Evolutionary conservation across 2,329 filamentous ascomycete genomes (phyloP).

Genomic region (Colletotrichum echinochloae): DNA sequence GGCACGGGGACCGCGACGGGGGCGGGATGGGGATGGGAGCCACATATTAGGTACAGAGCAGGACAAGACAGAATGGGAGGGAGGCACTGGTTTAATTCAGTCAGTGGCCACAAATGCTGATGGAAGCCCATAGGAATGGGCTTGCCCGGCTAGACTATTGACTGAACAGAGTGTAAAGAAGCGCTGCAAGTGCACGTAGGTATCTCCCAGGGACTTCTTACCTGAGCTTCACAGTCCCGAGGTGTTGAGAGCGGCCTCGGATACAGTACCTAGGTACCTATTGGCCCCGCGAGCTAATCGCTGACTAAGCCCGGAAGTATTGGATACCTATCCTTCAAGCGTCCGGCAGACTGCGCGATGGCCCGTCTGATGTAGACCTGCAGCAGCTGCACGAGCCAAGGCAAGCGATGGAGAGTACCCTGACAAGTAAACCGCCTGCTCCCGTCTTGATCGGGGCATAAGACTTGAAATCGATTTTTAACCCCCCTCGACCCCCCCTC

Average conservation of each 20-base stretch:
- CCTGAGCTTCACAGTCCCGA: neutral
- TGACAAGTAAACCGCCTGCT: neutral
- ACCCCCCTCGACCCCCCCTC: neutral
- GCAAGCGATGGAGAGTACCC: conserved; percentile 13
- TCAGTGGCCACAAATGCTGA: conserved; percentile 9
- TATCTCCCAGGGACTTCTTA: neutral
- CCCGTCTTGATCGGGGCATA: neutral
- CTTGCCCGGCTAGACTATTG: neutral
- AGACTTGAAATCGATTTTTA: neutral
- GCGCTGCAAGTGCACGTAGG: neutral
- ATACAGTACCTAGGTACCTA: too few species aligned
- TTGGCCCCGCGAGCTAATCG: conserved; percentile 33
- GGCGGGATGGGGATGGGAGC: neutral
- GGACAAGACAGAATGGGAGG: neutral
- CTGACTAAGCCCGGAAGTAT: conserved; percentile 15
- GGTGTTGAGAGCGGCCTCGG: neutral
- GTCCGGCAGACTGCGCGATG: neutral
- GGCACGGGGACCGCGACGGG: neutral
- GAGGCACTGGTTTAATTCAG: conserved; percentile 4
- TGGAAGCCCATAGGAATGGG: conserved; percentile 12
- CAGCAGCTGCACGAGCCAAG: conserved; percentile 23
- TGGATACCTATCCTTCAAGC: neutral
- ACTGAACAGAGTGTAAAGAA: neutral
- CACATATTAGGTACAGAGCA: neutral
- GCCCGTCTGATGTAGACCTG: conserved; percentile 3